phyloP scores from a whole-genome alignment of 306 rosid species.

The Glycine soja region DNA sequence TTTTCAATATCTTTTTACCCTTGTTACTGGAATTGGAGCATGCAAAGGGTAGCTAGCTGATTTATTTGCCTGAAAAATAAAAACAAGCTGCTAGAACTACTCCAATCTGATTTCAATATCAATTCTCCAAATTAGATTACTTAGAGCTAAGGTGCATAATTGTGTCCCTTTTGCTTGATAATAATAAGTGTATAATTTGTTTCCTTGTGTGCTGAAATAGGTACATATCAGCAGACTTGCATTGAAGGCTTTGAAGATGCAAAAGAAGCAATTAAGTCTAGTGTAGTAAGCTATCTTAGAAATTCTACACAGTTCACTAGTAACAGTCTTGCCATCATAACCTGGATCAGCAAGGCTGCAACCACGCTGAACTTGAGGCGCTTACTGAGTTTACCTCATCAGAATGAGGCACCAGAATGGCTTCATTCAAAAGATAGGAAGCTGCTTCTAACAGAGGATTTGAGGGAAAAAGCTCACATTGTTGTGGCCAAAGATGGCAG shows the following conservation, averaged over 20 bases:
- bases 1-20: background rate
- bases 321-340: conserved; percentile 78
- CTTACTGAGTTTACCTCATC: conserved; percentile 32
- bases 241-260: conserved; percentile 62
- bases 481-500: conserved; percentile 68
- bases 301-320: conserved; percentile 72
- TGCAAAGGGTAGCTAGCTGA: background rate
- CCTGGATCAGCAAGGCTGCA: conserved; percentile 57
- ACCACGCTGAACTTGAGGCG: conserved; percentile 45
- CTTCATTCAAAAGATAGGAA: conserved; percentile 45
- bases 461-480: conserved; percentile 46
- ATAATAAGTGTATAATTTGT: background rate
- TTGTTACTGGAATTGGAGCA: background rate
- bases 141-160: background rate
- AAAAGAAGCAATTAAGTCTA: conserved; percentile 33
- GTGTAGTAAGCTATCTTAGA: conserved; percentile 50
- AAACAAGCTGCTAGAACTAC: background rate
- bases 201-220: conserved; percentile 45
- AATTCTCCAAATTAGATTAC: background rate
- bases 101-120: background rate
- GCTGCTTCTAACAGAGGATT: conserved; percentile 35
- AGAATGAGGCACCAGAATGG: conserved; percentile 44
- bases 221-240: conserved; percentile 76
- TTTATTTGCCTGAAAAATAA: background rate
- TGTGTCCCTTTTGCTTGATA: background rate